Evolutionary conservation across 2,329 filamentous ascomycete genomes (phyloP), one percentile per base, ranked within the genome.

Genomic region (Colletotrichum lupini): DNA sequence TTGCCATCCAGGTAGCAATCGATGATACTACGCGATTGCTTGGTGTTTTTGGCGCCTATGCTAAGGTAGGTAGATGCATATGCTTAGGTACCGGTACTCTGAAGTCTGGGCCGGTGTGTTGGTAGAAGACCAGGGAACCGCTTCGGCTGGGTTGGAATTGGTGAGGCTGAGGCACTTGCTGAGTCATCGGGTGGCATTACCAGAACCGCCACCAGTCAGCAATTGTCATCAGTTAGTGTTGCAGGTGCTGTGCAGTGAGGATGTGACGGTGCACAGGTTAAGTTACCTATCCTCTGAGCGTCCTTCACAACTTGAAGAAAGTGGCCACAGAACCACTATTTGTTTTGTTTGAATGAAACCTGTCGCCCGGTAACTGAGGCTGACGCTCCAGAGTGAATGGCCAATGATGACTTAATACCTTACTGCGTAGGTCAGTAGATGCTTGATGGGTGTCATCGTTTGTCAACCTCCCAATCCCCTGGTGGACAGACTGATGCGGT

Each of bases 61-160:
- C 30, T 32, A 32, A 32, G 30, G 30, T 32, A 32, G 30, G 30
- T 49, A 49, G 19, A 49, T 49, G 19, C 42, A 22, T 24, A 35
- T 32, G 63, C 28, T 68, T 49, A 57, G 32, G 32, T 35, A 35
- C 32, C 32, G 32, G 11, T 32, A 19, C 66, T 24, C 52, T 26
- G 42, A 22, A 42, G 58, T 37, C 5, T 35, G 5, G 22, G 11
- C 8, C 16, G 30, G 52, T 26, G 55, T 42, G 30, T 8, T 19
- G 28, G 46, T 72, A 52, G 72, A 69, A 73, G 67, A 69, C 60
- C 58, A 66, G 66, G 59, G 69, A 70, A 73, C 24, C 14, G 14
- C 30, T 22, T 24, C n/a, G 49, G 14, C 16, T 19, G 8, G 30
- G 24, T 22, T n/a, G n/a, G 35, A 28, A 35, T 26, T 64, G 16